Evolutionary conservation across 164 flowering plant species (phyloP).

Genomic region (Tetrastigma voinierianum): DNA sequence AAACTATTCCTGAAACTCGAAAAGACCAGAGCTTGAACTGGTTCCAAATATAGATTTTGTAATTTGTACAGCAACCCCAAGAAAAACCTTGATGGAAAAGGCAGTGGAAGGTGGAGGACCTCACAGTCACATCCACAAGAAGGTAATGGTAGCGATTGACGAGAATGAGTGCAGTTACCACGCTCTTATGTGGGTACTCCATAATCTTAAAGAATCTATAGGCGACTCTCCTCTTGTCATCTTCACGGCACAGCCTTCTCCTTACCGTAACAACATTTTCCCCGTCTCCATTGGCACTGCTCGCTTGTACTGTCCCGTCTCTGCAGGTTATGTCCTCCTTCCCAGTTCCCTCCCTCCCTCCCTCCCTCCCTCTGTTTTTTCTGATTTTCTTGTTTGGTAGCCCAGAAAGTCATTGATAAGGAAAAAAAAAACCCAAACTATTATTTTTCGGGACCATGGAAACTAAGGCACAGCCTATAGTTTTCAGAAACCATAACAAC

Average conservation of each 20-base stretch:
- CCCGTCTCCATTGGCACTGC: constrained; percentile 19
- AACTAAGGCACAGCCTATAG: no score
- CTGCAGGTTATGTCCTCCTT: constrained; percentile 8
- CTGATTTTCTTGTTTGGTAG: neutral
- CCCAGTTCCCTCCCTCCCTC: neutral
- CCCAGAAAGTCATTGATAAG: no score
- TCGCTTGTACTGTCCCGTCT: constrained; percentile 16
- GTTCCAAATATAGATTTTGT: no score
- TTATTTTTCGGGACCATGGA: no score
- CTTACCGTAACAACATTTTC: neutral
- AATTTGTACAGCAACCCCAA: no score
- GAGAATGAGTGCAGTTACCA: constrained; percentile 28
- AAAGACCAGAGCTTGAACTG: no score
- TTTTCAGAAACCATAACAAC: no score
- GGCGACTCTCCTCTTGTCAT: constrained; percentile 14
- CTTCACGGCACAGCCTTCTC: constrained; percentile 20
- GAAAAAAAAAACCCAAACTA: no score
- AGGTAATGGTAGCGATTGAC: constrained; percentile 38
- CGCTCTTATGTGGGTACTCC: constrained; percentile 34
- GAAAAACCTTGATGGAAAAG: no score
- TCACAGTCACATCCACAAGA: constrained; percentile 10
- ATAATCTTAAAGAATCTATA: constrained; percentile 29
- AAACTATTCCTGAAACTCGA: no score
- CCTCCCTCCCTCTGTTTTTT: neutral
- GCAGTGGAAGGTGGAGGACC: no score